Evolutionary conservation across 768 basidiomycete genomes (phyloP).

Genomic region (Kondoa malvinella): DNA sequence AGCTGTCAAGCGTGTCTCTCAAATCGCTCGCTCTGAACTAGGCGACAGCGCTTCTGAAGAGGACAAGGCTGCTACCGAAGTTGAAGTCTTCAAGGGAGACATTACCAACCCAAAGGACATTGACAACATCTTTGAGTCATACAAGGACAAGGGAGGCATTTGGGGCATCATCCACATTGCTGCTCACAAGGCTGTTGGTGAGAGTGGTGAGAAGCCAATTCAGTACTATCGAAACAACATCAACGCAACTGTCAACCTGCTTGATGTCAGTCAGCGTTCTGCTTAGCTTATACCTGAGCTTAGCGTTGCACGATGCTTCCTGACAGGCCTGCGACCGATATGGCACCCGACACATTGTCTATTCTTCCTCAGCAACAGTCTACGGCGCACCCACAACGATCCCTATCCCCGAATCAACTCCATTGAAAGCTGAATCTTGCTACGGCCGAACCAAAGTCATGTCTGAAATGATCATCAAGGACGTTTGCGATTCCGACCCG

Average conservation of each 20-base stretch:
- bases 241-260: conserved; percentile 61
- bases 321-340: conserved; percentile 70
- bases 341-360: conserved; percentile 49
- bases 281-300: not conserved
- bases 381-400: conserved; percentile 84
- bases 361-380: conserved; percentile 95
- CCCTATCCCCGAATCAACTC: conserved; percentile 83
- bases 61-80: conserved; percentile 54
- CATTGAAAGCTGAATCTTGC: conserved; percentile 70
- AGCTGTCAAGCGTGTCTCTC: conserved; percentile 56
- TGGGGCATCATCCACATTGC: conserved; percentile 96
- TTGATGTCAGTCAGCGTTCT: conserved; percentile 35
- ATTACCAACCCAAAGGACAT: conserved; percentile 56
- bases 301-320: not conserved
- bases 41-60: conserved; percentile 47
- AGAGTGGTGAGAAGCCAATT: conserved; percentile 80
- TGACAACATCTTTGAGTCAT: conserved; percentile 59
- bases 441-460: conserved; percentile 96
- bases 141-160: conserved; percentile 64
- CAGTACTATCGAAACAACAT: conserved; percentile 93
- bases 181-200: conserved; percentile 94
- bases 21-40: conserved; percentile 60
- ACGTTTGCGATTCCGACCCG: conserved; percentile 61
- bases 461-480: conserved; percentile 74
- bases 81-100: conserved; percentile 56